Percentiles rank a stretch among this genome's conserved stretches.
Evolutionary conservation across 2,329 filamentous ascomycete species (phyloP).

Genomic region (Coleophoma crateriformis): DNA sequence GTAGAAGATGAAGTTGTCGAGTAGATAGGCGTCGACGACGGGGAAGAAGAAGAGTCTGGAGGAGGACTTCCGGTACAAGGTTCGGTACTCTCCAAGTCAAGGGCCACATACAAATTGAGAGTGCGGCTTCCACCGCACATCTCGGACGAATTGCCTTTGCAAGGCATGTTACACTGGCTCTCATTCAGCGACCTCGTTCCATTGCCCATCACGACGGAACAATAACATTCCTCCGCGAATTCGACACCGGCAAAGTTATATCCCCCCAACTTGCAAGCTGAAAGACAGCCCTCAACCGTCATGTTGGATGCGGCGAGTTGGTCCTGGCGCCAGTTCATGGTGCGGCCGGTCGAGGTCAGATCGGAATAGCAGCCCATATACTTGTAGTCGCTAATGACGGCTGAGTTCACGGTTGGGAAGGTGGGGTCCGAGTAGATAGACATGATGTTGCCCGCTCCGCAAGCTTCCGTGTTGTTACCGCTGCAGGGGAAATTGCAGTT

Average conservation of each 20-base stretch:
- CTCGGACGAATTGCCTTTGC: conserved; percentile 26
- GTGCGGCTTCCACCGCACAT: conserved; percentile 28
- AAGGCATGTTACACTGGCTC: conserved; percentile 26
- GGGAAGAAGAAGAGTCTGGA: conserved; percentile 10
- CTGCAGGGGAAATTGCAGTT: conserved; percentile 20
- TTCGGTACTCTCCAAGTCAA: conserved; percentile 42
- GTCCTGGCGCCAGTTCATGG: conserved; percentile 25
- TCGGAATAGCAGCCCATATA: conserved; percentile 35
- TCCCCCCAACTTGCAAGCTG: conserved; percentile 28
- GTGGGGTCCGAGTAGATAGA: conserved; percentile 29
- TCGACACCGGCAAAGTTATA: conserved; percentile 34
- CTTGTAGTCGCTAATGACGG: conserved; percentile 22
- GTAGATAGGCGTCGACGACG: conserved; percentile 6
- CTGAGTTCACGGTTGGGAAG: conserved; percentile 21
- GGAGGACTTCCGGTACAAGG: conserved; percentile 36
- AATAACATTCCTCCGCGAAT: conserved; percentile 34
- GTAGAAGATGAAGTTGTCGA: conserved; percentile 5
- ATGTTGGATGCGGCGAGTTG: conserved; percentile 23
- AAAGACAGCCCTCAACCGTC: conserved; percentile 29
- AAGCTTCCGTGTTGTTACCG: conserved; percentile 17
- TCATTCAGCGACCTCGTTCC: conserved; percentile 14
- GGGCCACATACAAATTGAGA: conserved; percentile 36
- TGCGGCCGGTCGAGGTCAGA: conserved; percentile 18
- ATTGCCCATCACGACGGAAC: conserved; percentile 29
- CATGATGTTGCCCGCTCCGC: conserved; percentile 19